Conservation (phyloP, 2,329 filamentous ascomycete genomes). For the Exophiala phaeomuriformis region DNA sequence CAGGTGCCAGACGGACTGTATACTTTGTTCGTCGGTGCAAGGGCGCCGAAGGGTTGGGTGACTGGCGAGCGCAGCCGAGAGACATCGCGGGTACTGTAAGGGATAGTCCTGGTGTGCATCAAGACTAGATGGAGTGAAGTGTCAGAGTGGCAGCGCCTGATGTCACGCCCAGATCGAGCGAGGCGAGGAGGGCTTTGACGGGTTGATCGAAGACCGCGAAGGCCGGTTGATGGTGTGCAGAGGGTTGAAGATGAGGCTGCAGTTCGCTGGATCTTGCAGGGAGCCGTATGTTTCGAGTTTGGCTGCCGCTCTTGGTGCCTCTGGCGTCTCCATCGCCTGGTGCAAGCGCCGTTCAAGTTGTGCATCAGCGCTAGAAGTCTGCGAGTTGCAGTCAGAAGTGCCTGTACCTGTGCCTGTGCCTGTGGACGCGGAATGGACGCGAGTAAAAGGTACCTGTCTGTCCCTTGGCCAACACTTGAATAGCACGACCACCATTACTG, state of each 20-base stretch:
- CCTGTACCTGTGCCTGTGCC: no score
- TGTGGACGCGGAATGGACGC: no score
- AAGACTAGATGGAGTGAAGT: neutral
- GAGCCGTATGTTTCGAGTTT: neutral
- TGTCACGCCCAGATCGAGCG: neutral
- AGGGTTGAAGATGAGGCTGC: neutral
- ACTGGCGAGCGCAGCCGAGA: slow-evolving; percentile 3
- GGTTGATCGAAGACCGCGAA: neutral
- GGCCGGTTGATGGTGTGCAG: neutral
- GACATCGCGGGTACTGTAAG: neutral
- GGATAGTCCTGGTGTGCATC: neutral
- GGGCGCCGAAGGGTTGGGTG: neutral
- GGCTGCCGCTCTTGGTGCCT: neutral
- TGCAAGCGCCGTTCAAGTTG: neutral
- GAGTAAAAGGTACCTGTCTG: no score
- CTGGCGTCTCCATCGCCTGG: neutral
- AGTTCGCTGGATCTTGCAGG: neutral
- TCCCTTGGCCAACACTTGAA: no score
- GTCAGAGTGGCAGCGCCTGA: neutral
- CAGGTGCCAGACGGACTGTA: no score
- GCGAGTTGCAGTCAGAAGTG: no score
- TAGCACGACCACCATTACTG: no score
- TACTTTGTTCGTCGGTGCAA: neutral
- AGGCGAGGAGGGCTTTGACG: neutral
- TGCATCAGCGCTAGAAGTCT: neutral